Evolutionary conservation across 257 asterid species (phyloP), one percentile per base, ranked within the genome.

Genomic region (Plectranthus barbatus): DNA sequence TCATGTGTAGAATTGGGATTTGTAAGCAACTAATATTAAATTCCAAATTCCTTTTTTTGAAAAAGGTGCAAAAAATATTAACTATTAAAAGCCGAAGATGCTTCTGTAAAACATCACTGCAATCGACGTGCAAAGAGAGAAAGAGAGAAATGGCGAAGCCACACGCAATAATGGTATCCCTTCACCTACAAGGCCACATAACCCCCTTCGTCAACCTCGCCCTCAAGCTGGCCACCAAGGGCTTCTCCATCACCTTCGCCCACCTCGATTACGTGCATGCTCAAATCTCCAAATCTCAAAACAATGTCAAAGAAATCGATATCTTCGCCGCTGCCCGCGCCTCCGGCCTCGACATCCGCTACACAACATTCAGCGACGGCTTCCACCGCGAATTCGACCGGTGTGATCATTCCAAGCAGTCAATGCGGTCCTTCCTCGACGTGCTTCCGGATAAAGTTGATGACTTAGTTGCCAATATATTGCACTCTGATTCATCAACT

Each of bases 121-220:
- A 26, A 26, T 2, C 31, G 31, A 26, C 31, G 31, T 1, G 31
- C 5, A 5, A 26, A 26, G 36, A 23, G 36, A 31, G 9, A 21
- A 50, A 12, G 8, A 50, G 56, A 21, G 34, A 10, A 10, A 57
- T 55, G 72, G 62, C 54, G 24, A 80, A 71, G 24, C 80, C 92
- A 33, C 95, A 86, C 47, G 95, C 90, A 29, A 82, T 86, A 23
- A 80, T 86, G 93, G 71, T 84, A 10, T 69, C 84, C 0, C 71
- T 78, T 45, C 90, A 80, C 39, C 76, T 79, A 33, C 96, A 85
- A 64, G 96, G 96, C 58, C 94, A 87, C 73, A 76, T 87, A 33
- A 83, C 42, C 67, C 94, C 96, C 3, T 87, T 77, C 50, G 79
- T 81, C 0, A 71, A 81, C 18, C 79, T 87, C n/a, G 94, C 96